These are phyloP conservation scores for Pecoramyces ruminantium DNA, from an alignment of 192 early-diverging fungal species.

Conservation along the genomic window DNA sequence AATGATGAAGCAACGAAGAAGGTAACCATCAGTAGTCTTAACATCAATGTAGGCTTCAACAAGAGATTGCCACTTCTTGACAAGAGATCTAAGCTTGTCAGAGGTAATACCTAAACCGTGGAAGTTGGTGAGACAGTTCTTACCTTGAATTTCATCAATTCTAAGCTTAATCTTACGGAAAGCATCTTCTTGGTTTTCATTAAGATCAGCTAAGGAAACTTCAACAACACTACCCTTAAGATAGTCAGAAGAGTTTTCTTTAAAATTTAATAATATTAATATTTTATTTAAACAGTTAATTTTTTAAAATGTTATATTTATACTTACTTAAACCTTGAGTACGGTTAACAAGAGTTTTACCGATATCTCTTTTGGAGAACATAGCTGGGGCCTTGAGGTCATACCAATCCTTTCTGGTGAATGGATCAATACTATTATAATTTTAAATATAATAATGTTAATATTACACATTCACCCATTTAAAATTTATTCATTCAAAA, in stretches of 20 bases:
- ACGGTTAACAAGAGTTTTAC: slow-evolving; percentile 99
- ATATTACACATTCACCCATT: too few species aligned
- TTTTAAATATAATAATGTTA: background rate
- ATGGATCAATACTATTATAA: slow-evolving; percentile 76
- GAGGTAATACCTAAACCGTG: slow-evolving; percentile 99
- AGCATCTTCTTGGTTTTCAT: slow-evolving; percentile 67
- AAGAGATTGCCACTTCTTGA: slow-evolving; percentile 99
- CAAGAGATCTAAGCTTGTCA: slow-evolving; percentile 98
- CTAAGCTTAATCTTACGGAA: slow-evolving; percentile 97
- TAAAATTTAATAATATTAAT: slow-evolving; percentile 6
- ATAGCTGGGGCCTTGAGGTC: slow-evolving; percentile 96
- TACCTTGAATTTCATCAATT: slow-evolving; percentile 93
- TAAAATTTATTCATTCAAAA: too few species aligned
- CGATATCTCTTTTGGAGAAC: slow-evolving; percentile 85
- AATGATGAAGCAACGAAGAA: slow-evolving; percentile 91
- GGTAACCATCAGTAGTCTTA: slow-evolving; percentile 99
- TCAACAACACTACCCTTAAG: slow-evolving; percentile 95
- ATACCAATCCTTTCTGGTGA: slow-evolving; percentile 99
- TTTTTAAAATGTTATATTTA: slow-evolving; percentile 2
- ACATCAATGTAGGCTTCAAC: slow-evolving; percentile 97
- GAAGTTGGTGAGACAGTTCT: slow-evolving; percentile 99
- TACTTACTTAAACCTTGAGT: slow-evolving; percentile 94
- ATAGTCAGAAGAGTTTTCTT: slow-evolving; percentile 82
- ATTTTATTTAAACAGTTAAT: background rate
- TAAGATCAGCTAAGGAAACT: slow-evolving; percentile 88